These are phyloP conservation scores for Selenicereus undatus DNA, from an alignment of 148 eudicot species.

Conservation along the genomic window DNA sequence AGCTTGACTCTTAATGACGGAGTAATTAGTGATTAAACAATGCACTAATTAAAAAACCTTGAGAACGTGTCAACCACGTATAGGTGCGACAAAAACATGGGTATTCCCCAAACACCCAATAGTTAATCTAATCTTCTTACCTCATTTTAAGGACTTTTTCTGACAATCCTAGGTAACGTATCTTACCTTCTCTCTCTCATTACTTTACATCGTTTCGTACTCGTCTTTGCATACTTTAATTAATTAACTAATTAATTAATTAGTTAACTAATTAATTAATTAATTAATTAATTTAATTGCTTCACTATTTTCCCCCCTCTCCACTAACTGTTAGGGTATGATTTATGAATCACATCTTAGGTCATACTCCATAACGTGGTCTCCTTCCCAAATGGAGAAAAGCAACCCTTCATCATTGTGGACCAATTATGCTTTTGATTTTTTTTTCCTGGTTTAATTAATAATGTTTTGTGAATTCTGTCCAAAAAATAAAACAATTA, in stretches of 20 bases:
- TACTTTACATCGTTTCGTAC: neutral
- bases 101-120: slow-evolving; percentile 7
- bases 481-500: no score
- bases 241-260: no score
- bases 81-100: slow-evolving; percentile 20
- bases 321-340: neutral
- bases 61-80: slow-evolving; percentile 7
- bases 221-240: neutral
- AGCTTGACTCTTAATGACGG: neutral
- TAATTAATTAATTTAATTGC: no score
- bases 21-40: neutral
- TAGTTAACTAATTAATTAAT: neutral
- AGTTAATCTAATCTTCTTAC: slow-evolving; percentile 17
- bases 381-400: neutral
- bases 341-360: neutral
- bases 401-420: neutral
- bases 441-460: neutral
- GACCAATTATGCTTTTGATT: neutral
- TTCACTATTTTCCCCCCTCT: no score
- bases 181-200: neutral
- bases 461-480: no score
- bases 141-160: slow-evolving; percentile 20
- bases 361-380: slow-evolving; percentile 7
- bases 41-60: neutral
- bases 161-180: slow-evolving; percentile 25